phyloP scores from a whole-genome alignment of 2,329 filamentous ascomycete genomes.

The Apiospora marii region DNA sequence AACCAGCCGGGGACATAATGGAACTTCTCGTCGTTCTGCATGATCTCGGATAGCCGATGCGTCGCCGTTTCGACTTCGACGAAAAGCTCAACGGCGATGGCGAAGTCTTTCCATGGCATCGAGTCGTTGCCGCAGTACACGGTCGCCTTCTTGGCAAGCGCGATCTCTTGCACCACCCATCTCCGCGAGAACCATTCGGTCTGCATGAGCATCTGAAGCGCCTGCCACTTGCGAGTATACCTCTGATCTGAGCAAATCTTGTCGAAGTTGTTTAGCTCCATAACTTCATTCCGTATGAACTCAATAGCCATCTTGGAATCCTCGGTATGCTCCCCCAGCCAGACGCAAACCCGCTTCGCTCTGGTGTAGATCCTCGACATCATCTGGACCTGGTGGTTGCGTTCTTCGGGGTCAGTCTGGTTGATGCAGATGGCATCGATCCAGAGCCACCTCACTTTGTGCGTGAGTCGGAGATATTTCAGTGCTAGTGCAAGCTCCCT shows the following conservation, averaged over 20 bases:
- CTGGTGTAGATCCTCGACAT: constrained; percentile 15
- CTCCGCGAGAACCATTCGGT: background rate
- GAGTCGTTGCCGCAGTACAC: constrained; percentile 6
- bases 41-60: background rate
- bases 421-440: constrained; percentile 23
- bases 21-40: constrained; percentile 33
- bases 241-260: background rate
- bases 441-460: background rate
- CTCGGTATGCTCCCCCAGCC: constrained; percentile 2
- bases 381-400: constrained; percentile 14
- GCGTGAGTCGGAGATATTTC: background rate
- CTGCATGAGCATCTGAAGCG: constrained; percentile 5
- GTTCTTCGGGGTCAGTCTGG: background rate
- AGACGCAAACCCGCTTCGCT: background rate
- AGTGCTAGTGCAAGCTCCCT: background rate
- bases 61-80: constrained; percentile 4
- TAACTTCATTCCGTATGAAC: background rate
- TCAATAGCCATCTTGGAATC: background rate
- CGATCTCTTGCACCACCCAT: constrained; percentile 12
- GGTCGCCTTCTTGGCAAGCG: background rate
- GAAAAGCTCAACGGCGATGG: constrained; percentile 2
- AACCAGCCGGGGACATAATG: constrained; percentile 41
- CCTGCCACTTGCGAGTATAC: background rate
- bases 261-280: background rate
- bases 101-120: background rate